Evolutionary conservation across 345 rosid genomes (phyloP), one percentile per base, ranked within the genome.

Genomic region (Brassica incana): DNA sequence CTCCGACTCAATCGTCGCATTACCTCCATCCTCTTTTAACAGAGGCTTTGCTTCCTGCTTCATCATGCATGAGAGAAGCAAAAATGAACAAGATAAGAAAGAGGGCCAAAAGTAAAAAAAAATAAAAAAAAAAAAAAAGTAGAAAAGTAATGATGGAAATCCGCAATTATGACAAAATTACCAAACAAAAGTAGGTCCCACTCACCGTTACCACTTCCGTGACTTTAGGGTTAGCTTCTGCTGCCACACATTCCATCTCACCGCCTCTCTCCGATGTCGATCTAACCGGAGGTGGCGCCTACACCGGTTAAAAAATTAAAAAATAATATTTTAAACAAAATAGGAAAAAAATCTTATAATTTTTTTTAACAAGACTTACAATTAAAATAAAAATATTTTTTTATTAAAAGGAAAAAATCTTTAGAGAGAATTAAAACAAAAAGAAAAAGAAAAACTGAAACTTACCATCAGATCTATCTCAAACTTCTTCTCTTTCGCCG

Each of bases 391-490:
- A 45, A 12, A 12, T 12, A n/a, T 12, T 5, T 32, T 48, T 30
- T 14, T 2, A 56, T 5, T 40, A 63, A 43, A 59, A 14, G 2
- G 6, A 15, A 52, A 14, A 50, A 48, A 77, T 32, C 0, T 1
- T 38, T 18, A 23, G 25, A 29, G 30, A 27, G 0, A 54, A 25
- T 54, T 5, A 64, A 29, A 67, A 54, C 5, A 5, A n/a, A 45
- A 16, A 5, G 0, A 30, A 1, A 29, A 43, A 16, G 4, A 54
- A 5, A 32, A 33, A 6, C 6, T 67, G 73, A 79, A 63, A 77
- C 83, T 74, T 82, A 93, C 99, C 99, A 96, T 96, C 86, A 93
- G 95, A 93, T 96, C 99, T 90, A 96, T 96, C 86, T 87, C 93
- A 75, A 88, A 93, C 87, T 89, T 96, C 86, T 89, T 96, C 82